Evolutionary conservation across 164 flowering plant species (phyloP), one percentile per base, ranked within the genome.

Genomic region (Berberis vulgaris): DNA sequence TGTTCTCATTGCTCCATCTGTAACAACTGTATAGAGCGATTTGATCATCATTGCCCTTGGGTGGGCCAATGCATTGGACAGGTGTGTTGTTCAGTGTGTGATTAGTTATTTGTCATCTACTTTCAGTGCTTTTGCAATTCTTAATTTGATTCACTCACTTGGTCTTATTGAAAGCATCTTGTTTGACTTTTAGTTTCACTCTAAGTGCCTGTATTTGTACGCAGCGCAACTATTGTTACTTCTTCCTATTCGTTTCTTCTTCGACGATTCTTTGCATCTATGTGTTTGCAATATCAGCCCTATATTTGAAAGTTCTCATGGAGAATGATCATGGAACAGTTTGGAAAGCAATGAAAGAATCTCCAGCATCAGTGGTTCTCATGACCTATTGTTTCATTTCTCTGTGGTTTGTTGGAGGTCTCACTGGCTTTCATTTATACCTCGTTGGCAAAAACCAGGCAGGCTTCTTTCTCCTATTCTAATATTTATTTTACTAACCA

Each of bases 21-120:
- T 47, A 63, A 63, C 43, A 63, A 63, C 57, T 92, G 98, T 79
- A 90, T 92, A 49, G 95, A 92, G 67, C 89, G 92, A 42, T 92
- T 92, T 79, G 98, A 92, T 75, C 98, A 92, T 67, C 96, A 92
- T 72, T 92, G 98, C 83, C 96, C 96, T 44, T 92, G 98, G 98
- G 98, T 92, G 63, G 98, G 98, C 59, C 98, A 92, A 57, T 92
- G 98, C 77, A 82, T 92, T 70, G 98, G 95, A 77, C 65, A 77
- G 96, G 98, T 92, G 85, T 63, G 73, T 56, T 74, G 64, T 60
- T 72, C 41, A 49, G 52, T 43, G 44, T 60, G 45, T 44, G 54
- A 7, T 49, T 64, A 55, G 13, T 2, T 7, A 26, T 41, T 57
- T 6, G 8, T 57, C 44, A 2, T 7, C 3, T 26, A 10, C n/a